These are phyloP conservation scores for Hyphopichia khmerensis DNA, from an alignment of 1,139 yeast genomes.

Conservation along the genomic window DNA sequence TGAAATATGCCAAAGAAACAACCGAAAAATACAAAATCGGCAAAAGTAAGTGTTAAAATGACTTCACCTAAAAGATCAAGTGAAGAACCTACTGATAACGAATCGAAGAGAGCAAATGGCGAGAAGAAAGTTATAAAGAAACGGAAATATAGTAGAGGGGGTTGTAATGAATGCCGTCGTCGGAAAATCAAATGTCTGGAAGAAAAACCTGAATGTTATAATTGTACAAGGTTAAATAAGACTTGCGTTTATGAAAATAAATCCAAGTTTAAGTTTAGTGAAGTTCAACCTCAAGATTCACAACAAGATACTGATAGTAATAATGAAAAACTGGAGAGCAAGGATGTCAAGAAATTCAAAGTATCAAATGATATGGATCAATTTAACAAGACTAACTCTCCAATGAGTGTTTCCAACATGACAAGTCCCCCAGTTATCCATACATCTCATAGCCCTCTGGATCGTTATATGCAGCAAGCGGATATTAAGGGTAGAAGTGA, in stretches of 20 bases:
- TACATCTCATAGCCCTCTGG: background rate
- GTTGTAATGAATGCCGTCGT: conserved; percentile 63
- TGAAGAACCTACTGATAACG: background rate
- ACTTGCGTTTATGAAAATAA: conserved; percentile 43
- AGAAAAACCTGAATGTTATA: conserved; percentile 25
- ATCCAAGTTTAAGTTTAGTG: conserved; percentile 22
- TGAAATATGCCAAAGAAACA: background rate
- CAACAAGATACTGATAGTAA: background rate
- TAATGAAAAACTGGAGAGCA: background rate
- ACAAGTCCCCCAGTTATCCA: background rate
- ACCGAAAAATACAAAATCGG: no score
- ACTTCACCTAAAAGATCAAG: background rate
- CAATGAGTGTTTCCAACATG: background rate
- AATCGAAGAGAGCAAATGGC: background rate
- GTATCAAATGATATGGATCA: background rate
- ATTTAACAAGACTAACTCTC: background rate
- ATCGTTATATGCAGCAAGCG: background rate
- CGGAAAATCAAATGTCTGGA: conserved; percentile 56
- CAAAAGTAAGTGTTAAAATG: no score
- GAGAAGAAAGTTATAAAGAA: conserved; percentile 24
- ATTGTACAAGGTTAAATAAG: conserved; percentile 51
- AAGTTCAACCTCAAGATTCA: background rate
- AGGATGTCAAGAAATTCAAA: background rate
- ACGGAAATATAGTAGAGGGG: conserved; percentile 56
- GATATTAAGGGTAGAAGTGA: background rate